Evolutionary conservation across 768 basidiomycete species (phyloP), one percentile per base, ranked within the genome.

Genomic region (Suillus subaureus): DNA sequence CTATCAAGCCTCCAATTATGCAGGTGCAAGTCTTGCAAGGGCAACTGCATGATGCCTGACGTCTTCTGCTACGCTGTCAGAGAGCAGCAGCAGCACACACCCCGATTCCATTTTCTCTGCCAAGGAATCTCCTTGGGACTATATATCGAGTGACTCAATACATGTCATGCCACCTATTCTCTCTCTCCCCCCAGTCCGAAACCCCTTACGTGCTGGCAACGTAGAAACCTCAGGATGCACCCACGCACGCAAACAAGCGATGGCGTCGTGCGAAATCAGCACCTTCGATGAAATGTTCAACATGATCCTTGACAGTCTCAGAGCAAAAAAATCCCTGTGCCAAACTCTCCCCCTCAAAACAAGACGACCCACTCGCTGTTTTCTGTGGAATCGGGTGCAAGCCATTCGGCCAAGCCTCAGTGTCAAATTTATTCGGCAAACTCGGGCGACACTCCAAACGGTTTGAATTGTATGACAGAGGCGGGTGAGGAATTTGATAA

Each of bases 261-360:
- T 92, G 83, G 90, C 90, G 0, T 86, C 86, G 0, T 83, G 84
- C 54, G 92, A 93, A 78, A 81, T 83, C 64, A 82, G 72, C 65
- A 85, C 85, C 4, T 89, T 93, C 69, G 85, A 90, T 70, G 87
- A 89, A 37, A 89, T 93, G 84, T 91, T 93, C 69, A 82, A 87
- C 70, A 76, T 89, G 77, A 86, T 93, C 47, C 91, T 92, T 72
- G 80, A 85, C 85, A 18, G 81, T 80, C 64, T 78, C 79, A 43
- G 77, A 78, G 57, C 74, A 78, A 28, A 78, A 76, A 39, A 35
- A 65, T 7, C 26, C 56, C 69, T 39, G 62, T 61, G n/a, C 66
- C 60, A n/a, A 63, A 65, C 28, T 61, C 68, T 26, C 61, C 45
- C 18, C 61, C n/a, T n/a, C 21, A 13, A 13, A 13, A 12, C 11